Percentiles rank a stretch among this genome's conserved stretches.
Evolutionary conservation across 148 eudicot genomes (phyloP).

Genomic region (Persicaria tinctoria): DNA sequence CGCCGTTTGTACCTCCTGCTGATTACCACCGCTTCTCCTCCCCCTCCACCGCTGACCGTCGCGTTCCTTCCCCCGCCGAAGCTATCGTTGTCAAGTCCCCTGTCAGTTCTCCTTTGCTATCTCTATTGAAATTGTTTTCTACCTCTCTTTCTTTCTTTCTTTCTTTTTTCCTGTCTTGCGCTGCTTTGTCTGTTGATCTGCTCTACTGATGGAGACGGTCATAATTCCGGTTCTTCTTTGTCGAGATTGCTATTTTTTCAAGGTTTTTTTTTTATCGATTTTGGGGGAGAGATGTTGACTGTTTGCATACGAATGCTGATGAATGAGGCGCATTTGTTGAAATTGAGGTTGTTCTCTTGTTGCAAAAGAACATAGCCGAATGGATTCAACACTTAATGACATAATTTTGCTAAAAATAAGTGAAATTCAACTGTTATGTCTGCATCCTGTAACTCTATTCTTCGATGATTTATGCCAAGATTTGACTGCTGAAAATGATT

Average conservation of each 20-base stretch:
- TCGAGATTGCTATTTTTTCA: neutral
- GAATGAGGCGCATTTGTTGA: neutral
- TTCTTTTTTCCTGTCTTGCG: too few relatives aligned
- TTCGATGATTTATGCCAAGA: too few relatives aligned
- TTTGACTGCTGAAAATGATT: too few relatives aligned
- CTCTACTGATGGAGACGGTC: neutral
- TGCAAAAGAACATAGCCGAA: neutral
- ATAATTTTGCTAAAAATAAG: neutral
- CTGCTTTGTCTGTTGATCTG: neutral
- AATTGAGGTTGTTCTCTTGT: neutral
- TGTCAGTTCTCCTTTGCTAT: slow-evolving; percentile 26
- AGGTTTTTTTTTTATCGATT: neutral
- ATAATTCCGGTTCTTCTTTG: neutral
- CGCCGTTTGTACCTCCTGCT: slow-evolving; percentile 39
- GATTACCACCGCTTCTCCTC: slow-evolving; percentile 62
- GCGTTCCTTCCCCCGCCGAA: slow-evolving; percentile 28
- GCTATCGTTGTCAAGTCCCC: slow-evolving; percentile 58
- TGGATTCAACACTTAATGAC: neutral
- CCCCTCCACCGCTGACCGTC: slow-evolving; percentile 15
- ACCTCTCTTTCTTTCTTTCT: too few relatives aligned
- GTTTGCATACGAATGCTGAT: neutral
- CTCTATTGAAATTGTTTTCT: neutral
- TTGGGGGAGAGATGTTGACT: neutral
- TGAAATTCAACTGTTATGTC: neutral
- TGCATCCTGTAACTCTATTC: neutral